Evolutionary conservation across 139 green algal species (phyloP).

Genomic region (Coccomyxa sp.): DNA sequence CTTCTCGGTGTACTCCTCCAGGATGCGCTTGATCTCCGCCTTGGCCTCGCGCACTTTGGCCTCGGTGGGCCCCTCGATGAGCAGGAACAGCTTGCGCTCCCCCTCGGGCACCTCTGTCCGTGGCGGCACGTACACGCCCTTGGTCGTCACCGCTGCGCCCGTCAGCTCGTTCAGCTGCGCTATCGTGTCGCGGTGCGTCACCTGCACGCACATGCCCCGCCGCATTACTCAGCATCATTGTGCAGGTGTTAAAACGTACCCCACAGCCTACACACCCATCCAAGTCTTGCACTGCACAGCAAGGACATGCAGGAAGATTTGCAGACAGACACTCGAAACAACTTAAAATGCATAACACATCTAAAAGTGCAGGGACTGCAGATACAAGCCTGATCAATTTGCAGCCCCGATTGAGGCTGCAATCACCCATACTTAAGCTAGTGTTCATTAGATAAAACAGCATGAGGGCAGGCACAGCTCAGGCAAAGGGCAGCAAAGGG

Average conservation of each 20-base stretch:
- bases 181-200: constrained; percentile 91
- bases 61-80: constrained; percentile 83
- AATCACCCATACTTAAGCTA: too few species aligned
- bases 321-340: too few species aligned
- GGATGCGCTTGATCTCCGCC: constrained; percentile 69
- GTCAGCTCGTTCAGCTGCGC: constrained; percentile 80
- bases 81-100: constrained; percentile 92
- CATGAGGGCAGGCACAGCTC: too few species aligned
- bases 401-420: too few species aligned
- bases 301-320: neutral
- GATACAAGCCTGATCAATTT: too few species aligned
- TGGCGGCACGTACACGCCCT: constrained; percentile 68
- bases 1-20: constrained; percentile 82
- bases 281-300: neutral
- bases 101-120: constrained; percentile 50
- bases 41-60: constrained; percentile 69
- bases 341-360: too few species aligned
- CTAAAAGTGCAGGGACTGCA: too few species aligned
- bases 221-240: neutral
- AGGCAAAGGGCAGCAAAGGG: too few species aligned
- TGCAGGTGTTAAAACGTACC: too few species aligned
- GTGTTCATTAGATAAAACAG: too few species aligned
- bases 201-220: constrained; percentile 38
- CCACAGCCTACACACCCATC: too few species aligned
- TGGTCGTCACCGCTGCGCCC: constrained; percentile 82